Evolutionary conservation across 1,284 basidiomycete species (phyloP), one percentile per base, ranked within the genome.

Genomic region (Cryptococcus neoformans): DNA sequence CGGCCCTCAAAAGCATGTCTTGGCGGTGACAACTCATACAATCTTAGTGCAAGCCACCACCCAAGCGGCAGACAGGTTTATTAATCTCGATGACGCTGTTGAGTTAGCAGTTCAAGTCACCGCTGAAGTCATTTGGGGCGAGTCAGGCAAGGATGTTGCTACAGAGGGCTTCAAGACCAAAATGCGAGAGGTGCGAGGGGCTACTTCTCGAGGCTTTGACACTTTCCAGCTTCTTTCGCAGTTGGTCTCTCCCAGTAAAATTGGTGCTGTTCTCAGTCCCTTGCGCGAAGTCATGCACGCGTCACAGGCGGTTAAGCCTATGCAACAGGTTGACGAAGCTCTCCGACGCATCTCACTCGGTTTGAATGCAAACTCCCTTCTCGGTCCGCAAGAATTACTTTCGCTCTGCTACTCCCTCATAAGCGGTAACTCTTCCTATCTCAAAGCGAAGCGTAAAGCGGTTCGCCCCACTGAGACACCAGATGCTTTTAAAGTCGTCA

Each of bases 81-180:
- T 79, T 49, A 82, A 81, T 44, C 82, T 97, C 0, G 92, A 96
- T 66, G 82, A 83, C 16, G 88, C 88, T 59, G 87, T 94, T 47
- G 82, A 83, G 40, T 87, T 91, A 63, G 81, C 91, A 1, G 87
- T 89, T 0, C 84, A 89, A 67, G 80, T 97, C 39, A 87, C 92
- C 2, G 86, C 89, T 0, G 95, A 98, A 69, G 95, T 98, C 56
- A 84, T 98, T 53, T 98, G 98, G 70, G 95, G 95, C 12, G 87
- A 92, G 68, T 94, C 92, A 0, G 90, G 89, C 9, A 91, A 92
- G 73, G 92, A 98, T 69, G 88, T 90, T 0, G 85, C 87, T 51
- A 83, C 87, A 3, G 92, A 95, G 65, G 94, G 89, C 34, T 96
- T 93, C 84, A 92, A 88, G 80, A 95, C 92, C 14, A 96, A 92